Percentiles rank a stretch among this genome's conserved stretches.
Conservation (phyloP, 2,329 filamentous ascomycete genomes). For the Polytolypa hystricis region DNA sequence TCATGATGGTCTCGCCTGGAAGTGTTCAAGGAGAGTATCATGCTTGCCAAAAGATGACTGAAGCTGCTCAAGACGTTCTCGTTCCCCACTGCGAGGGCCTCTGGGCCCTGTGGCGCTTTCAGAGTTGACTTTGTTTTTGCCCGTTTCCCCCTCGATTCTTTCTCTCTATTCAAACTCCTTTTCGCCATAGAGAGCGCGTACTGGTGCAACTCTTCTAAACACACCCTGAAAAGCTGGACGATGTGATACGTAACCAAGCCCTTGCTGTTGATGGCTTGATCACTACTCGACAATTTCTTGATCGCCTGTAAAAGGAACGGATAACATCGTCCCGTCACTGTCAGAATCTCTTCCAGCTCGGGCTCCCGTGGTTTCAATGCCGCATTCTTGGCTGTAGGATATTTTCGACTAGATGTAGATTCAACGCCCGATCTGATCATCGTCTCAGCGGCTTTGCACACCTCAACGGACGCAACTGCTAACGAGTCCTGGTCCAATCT, state of each 20-base stretch:
- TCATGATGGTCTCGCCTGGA: constrained; percentile 18
- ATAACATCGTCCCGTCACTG: constrained; percentile 18
- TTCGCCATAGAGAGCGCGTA: constrained; percentile 15
- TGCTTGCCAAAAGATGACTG: constrained; percentile 18
- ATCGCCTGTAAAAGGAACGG: constrained; percentile 18
- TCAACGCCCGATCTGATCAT: constrained; percentile 13
- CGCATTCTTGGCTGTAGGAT: constrained; percentile 6
- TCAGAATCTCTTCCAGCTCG: constrained; percentile 13
- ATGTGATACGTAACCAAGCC: constrained; percentile 25
- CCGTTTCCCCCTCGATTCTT: constrained; percentile 6
- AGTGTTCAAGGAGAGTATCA: constrained; percentile 22
- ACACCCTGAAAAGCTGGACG: constrained; percentile 23
- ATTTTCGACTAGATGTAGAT: neutral
- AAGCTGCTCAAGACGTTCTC: constrained; percentile 16
- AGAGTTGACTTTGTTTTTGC: constrained; percentile 9
- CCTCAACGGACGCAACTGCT: constrained; percentile 13
- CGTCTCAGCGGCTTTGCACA: constrained; percentile 22
- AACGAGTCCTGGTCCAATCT: constrained; percentile 16
- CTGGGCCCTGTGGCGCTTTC: neutral
- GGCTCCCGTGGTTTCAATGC: constrained; percentile 9
- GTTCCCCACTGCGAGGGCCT: neutral
- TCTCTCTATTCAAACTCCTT: constrained; percentile 4
- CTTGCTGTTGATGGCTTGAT: constrained; percentile 9
- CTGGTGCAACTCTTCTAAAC: constrained; percentile 18
- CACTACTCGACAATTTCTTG: constrained; percentile 15